Percentiles rank a stretch among this genome's conserved stretches.
Conservation (phyloP, 1,284 basidiomycete genomes). For the Ceratobasidium sp. region DNA sequence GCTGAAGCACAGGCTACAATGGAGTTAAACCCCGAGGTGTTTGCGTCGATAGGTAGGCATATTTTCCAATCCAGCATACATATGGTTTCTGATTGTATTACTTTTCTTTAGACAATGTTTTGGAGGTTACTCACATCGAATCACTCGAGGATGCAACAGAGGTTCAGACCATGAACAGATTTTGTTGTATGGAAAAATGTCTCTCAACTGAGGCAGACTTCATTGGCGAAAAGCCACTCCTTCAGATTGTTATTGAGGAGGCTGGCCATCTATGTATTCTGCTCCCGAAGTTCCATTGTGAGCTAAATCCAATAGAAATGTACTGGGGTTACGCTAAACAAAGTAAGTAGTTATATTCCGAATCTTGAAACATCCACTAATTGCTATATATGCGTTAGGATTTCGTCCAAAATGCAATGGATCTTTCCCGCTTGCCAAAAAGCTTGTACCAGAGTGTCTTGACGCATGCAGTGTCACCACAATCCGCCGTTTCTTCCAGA, state of each 20-base stretch:
- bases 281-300: conserved; percentile 50
- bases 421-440: not conserved
- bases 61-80: no score
- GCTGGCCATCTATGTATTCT: conserved; percentile 52
- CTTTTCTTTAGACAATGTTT: no score
- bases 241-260: conserved; percentile 48
- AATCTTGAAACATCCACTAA: not conserved
- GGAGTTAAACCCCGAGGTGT: not conserved
- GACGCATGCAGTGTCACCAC: conserved; percentile 3
- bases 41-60: not conserved
- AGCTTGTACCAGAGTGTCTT: conserved; percentile 6
- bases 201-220: conserved; percentile 56
- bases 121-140: no score
- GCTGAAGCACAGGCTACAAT: not conserved
- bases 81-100: no score
- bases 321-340: conserved; percentile 23
- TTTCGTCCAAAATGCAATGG: not conserved
- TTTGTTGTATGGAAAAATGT: conserved; percentile 54
- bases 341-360: not conserved
- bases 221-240: conserved; percentile 52
- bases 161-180: not conserved
- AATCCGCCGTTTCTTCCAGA: conserved; percentile 3
- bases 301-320: conserved; percentile 43
- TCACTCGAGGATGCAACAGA: not conserved
- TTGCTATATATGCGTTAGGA: not conserved